Base-by-base conservation (phyloP, 2,329 filamentous ascomycete genomes). In the Nigrospora oryzae region DNA sequence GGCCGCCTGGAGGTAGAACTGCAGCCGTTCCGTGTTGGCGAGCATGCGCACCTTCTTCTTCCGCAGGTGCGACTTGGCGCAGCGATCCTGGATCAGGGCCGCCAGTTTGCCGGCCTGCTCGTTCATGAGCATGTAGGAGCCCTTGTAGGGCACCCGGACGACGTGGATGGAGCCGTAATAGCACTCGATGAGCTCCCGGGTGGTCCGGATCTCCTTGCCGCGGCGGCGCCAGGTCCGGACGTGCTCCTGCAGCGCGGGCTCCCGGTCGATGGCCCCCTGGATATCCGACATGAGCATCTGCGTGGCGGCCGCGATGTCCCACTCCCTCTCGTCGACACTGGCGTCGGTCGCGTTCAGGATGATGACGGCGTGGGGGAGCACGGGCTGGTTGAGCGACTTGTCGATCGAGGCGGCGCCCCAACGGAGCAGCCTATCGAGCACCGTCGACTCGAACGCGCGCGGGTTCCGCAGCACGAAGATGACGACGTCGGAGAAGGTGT, bases 311-410 rank as follows among this genome's bases (percentile, higher is more conserved):
- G 65, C 49, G 3, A 63, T 50, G 48, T 73, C 63, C 72, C 72
- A 77, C 38, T 65, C 59, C 8, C 58, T 50, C n/a, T 59, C 56
- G 32, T 67, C 57, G 4, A 68, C 57, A 35, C 58, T 58, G 36
- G 56, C 52, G 10, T 72, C 64, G 0, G 65, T 62, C 1, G 65
- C 67, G 52, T 77, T 77, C 33, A 79, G 59, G 0, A 70, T 72
- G 36, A 79, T 71, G 43, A 79, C 67, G 6, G 70, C 74, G 51
- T 77, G 72, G 3, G 75, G 74, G 3, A 79, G 63, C 3, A 70
- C 66, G 0, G 75, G 74, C 49, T 79, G 75, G 46, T 78, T 78
- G 37, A 71, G 64, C 1, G 73, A 74, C 47, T 67, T 74, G 49
- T 77, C 73, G 7, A 77, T 59, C 1, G 70, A 69, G 12, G 71